A percentile compares a stretch with the other conserved stretches of the same genome.
These are phyloP conservation scores for Hsuehochloa calcarea DNA, from an alignment of 176 grass and related monocot species.

Conservation along the genomic window DNA sequence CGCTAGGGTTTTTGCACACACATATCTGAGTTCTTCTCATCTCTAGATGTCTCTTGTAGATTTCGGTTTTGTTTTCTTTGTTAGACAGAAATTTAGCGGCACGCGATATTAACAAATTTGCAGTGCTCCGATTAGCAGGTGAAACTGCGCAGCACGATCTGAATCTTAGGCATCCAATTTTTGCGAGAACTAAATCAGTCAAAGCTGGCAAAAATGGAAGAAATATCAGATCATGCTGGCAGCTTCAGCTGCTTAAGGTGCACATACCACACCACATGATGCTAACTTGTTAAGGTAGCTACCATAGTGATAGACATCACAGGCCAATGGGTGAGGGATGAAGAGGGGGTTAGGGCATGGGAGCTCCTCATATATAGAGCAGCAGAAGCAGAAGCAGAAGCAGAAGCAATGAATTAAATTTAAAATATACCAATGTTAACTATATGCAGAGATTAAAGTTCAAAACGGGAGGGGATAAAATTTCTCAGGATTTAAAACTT, in stretches of 20 bases:
- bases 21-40: background rate
- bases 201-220: background rate
- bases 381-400: background rate
- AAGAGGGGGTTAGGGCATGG: constrained; percentile 14
- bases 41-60: background rate
- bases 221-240: constrained; percentile 75
- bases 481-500: constrained; percentile 14
- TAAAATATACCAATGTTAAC: background rate
- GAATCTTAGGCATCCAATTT: constrained; percentile 24
- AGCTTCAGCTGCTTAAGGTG: constrained; percentile 70
- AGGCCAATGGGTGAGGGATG: background rate
- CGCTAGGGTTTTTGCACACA: background rate
- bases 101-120: background rate
- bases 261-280: constrained; percentile 21
- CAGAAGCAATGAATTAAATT: background rate
- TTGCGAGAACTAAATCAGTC: background rate
- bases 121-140: constrained; percentile 62
- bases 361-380: constrained; percentile 30
- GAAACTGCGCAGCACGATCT: constrained; percentile 93
- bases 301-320: background rate
- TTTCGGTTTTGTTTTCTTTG: background rate
- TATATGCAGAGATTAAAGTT: constrained; percentile 1
- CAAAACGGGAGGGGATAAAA: constrained; percentile 11
- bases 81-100: background rate
- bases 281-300: background rate